Evolutionary conservation across 2,329 filamentous ascomycete species (phyloP).

Genomic region (Penicillium sp.): DNA sequence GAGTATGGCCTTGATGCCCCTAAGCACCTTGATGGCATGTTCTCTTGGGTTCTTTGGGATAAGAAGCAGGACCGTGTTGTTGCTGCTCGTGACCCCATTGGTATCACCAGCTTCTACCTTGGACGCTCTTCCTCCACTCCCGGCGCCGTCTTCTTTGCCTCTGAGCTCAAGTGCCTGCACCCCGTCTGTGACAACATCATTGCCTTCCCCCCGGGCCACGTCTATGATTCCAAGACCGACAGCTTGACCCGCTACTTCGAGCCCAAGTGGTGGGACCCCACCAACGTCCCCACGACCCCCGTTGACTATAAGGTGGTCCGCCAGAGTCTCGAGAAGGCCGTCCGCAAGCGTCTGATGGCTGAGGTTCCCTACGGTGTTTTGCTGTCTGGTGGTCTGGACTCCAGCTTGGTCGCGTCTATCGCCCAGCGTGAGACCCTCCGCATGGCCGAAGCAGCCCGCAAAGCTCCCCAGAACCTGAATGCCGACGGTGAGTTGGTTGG

Average conservation of each 20-base stretch:
- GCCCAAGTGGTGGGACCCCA: slow-evolving; percentile 82
- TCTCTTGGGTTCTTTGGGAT: slow-evolving; percentile 97
- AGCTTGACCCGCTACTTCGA: slow-evolving; percentile 79
- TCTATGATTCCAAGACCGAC: slow-evolving; percentile 90
- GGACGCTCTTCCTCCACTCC: slow-evolving; percentile 78
- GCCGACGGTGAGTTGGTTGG: slow-evolving; percentile 63
- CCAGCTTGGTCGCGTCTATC: slow-evolving; percentile 87
- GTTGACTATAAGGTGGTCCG: slow-evolving; percentile 76
- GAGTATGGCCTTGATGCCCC: slow-evolving; percentile 86
- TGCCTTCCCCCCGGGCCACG: slow-evolving; percentile 85
- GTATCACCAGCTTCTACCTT: slow-evolving; percentile 94
- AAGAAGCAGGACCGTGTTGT: slow-evolving; percentile 86
- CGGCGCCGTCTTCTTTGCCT: slow-evolving; percentile 85
- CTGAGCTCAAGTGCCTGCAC: slow-evolving; percentile 87
- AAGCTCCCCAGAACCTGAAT: slow-evolving; percentile 35
- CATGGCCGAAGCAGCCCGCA: slow-evolving; percentile 55
- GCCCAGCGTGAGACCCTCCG: slow-evolving; percentile 84
- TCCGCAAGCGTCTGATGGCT: slow-evolving; percentile 95
- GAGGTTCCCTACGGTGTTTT: slow-evolving; percentile 96
- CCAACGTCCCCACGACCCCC: slow-evolving; percentile 66
- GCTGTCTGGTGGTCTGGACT: slow-evolving; percentile 89
- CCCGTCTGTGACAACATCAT: slow-evolving; percentile 92
- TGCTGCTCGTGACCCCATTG: slow-evolving; percentile 91
- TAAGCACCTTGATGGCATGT: slow-evolving; percentile 95
- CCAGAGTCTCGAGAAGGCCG: slow-evolving; percentile 74